phyloP scores from a whole-genome alignment of 495 filamentous ascomycete genomes.

The Apiosordaria backusii region DNA sequence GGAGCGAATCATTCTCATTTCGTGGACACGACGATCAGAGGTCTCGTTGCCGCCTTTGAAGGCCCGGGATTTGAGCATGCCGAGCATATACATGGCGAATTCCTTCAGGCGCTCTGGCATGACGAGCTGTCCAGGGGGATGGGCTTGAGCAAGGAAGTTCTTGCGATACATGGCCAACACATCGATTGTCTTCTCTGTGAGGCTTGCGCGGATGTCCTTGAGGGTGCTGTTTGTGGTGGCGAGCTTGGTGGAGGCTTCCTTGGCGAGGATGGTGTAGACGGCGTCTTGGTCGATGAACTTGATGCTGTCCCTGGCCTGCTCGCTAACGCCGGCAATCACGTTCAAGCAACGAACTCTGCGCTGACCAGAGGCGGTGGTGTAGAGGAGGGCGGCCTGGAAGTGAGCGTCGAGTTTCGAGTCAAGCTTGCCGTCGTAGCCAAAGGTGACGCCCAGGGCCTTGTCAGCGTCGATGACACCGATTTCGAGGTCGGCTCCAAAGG shows the following conservation, averaged over 20 bases:
- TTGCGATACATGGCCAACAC: conserved; percentile 92
- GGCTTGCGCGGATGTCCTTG: conserved; percentile 78
- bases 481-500: conserved; percentile 91
- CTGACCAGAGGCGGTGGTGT: conserved; percentile 87
- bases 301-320: conserved; percentile 78
- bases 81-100: conserved; percentile 95
- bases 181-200: conserved; percentile 92
- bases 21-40: conserved; percentile 86
- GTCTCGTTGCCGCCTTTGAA: conserved; percentile 93
- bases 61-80: conserved; percentile 82
- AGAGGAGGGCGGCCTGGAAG: conserved; percentile 93
- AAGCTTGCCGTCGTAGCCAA: conserved; percentile 95
- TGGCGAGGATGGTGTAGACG: conserved; percentile 79
- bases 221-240: conserved; percentile 63
- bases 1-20: conserved; percentile 82
- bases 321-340: conserved; percentile 85
- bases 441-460: conserved; percentile 87
- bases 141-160: conserved; percentile 71
- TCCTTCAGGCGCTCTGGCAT: conserved; percentile 96
- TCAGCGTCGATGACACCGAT: conserved; percentile 91
- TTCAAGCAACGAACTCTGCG: conserved; percentile 91
- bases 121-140: conserved; percentile 90
- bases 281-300: conserved; percentile 94
- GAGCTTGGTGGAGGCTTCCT: conserved; percentile 84
- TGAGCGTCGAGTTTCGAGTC: conserved; percentile 95